Percentiles rank a stretch among this genome's conserved stretches.
phyloP scores from a whole-genome alignment of 345 rosid species.

The Rhizophora apiculata region DNA sequence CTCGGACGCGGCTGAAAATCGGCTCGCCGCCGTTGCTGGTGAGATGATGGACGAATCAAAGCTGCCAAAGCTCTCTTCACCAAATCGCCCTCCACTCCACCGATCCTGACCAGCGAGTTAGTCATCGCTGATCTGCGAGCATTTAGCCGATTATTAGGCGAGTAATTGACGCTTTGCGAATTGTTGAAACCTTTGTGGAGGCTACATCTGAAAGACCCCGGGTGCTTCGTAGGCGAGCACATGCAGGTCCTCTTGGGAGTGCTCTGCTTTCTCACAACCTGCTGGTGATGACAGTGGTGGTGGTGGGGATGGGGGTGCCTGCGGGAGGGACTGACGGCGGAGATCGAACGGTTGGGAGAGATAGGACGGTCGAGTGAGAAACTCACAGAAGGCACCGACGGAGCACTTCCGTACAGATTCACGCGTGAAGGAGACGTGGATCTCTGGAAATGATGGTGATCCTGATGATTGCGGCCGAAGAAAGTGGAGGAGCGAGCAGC shows the following conservation, averaged over 20 bases:
- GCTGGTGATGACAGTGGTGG: background rate
- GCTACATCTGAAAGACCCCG: slow-evolving; percentile 79
- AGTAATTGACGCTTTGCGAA: slow-evolving; percentile 20
- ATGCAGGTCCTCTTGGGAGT: slow-evolving; percentile 47
- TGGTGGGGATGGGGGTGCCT: slow-evolving; percentile 6
- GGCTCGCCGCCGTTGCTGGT: slow-evolving; percentile 45
- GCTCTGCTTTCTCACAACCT: slow-evolving; percentile 31
- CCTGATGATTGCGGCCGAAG: background rate
- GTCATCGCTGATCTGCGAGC: slow-evolving; percentile 69
- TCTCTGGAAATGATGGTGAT: slow-evolving; percentile 16
- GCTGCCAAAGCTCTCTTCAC: slow-evolving; percentile 53
- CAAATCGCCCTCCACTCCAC: slow-evolving; percentile 65
- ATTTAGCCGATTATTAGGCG: slow-evolving; percentile 48
- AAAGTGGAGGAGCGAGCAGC: slow-evolving; percentile 43
- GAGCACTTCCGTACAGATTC: slow-evolving; percentile 27
- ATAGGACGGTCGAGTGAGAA: slow-evolving; percentile 40
- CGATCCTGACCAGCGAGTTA: slow-evolving; percentile 68
- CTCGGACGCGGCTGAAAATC: slow-evolving; percentile 71
- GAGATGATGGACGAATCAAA: slow-evolving; percentile 55
- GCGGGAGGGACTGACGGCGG: slow-evolving; percentile 31
- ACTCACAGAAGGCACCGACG: slow-evolving; percentile 35
- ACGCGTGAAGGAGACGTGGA: slow-evolving; percentile 55
- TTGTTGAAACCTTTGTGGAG: slow-evolving; percentile 44
- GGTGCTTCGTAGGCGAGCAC: slow-evolving; percentile 74
- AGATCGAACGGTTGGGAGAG: slow-evolving; percentile 52